Percentiles rank a stretch among this genome's conserved stretches.
Evolutionary conservation across 2,329 filamentous ascomycete species (phyloP).

Genomic region (Phialocephala subalpina): DNA sequence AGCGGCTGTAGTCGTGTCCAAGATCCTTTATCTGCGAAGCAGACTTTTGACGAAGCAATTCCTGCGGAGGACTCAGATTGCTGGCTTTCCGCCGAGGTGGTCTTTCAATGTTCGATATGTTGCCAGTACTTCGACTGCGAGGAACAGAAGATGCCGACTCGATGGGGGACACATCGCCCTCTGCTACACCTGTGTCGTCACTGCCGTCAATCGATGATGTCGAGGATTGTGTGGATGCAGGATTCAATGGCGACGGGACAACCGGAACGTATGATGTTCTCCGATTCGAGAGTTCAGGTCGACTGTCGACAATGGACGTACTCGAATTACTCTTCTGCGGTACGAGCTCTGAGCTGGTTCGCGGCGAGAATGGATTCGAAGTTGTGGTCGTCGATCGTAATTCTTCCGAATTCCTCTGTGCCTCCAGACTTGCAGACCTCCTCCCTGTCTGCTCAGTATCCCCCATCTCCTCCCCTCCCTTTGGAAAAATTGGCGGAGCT

Average conservation of each 20-base stretch:
- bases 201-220: conserved; percentile 23
- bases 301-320: conserved; percentile 15
- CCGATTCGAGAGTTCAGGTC: conserved; percentile 23
- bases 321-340: conserved; percentile 20
- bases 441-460: conserved; percentile 27
- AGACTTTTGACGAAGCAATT: conserved; percentile 35
- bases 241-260: conserved; percentile 44
- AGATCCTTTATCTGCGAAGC: conserved; percentile 33
- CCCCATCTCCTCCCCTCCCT: conserved; percentile 5
- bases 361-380: conserved; percentile 13
- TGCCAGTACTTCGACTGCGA: conserved; percentile 17
- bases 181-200: conserved; percentile 23
- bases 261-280: conserved; percentile 40
- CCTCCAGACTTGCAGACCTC: conserved; percentile 16
- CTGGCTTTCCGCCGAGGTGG: conserved; percentile 23
- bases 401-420: conserved; percentile 24
- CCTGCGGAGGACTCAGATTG: conserved; percentile 29
- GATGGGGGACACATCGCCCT: conserved; percentile 17
- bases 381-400: conserved; percentile 12
- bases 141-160: conserved; percentile 33
- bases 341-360: conserved; percentile 13
- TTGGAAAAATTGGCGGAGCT: conserved; percentile 10
- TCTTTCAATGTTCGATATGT: conserved; percentile 8
- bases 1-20: conserved; percentile 44
- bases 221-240: conserved; percentile 32